Evolutionary conservation across 106 monocot species (phyloP).

Genomic region (Phalaenopsis equestris): DNA sequence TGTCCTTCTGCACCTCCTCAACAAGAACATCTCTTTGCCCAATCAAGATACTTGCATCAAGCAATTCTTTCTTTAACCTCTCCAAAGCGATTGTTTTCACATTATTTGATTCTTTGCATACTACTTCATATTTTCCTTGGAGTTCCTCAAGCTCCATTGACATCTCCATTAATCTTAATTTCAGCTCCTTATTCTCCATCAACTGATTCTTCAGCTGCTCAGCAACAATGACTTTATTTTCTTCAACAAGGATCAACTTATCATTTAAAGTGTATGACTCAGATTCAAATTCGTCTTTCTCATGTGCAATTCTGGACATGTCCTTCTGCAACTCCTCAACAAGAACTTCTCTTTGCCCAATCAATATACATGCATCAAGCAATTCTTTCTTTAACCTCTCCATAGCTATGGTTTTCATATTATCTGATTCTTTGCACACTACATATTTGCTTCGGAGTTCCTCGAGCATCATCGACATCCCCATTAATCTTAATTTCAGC

Average conservation of each 20-base stretch:
- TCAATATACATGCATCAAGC: neutral
- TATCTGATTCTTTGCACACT: conserved; percentile 9
- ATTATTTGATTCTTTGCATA: conserved; percentile 8
- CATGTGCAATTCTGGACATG: conserved; percentile 28
- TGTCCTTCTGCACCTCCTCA: conserved; percentile 19
- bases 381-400: conserved; percentile 3
- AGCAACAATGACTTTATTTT: conserved; percentile 74
- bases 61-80: conserved; percentile 1
- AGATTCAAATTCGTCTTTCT: conserved; percentile 32
- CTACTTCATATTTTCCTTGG: conserved; percentile 17
- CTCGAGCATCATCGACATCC: neutral
- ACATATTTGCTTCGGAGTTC: conserved; percentile 15
- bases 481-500: neutral
- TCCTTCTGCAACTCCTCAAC: conserved; percentile 35
- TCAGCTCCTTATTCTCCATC: neutral
- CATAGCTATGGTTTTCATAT: neutral
- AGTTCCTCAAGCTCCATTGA: neutral
- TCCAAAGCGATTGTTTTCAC: neutral
- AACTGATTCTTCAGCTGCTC: conserved; percentile 43
- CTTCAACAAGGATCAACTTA: conserved; percentile 64
- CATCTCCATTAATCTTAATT: conserved; percentile 1
- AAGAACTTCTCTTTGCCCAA: neutral
- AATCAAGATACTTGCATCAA: conserved; percentile 1
- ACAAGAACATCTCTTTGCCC: neutral
- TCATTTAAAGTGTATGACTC: conserved; percentile 35